Evolutionary conservation across 768 basidiomycete species (phyloP).

Genomic region (Collybia sp.): DNA sequence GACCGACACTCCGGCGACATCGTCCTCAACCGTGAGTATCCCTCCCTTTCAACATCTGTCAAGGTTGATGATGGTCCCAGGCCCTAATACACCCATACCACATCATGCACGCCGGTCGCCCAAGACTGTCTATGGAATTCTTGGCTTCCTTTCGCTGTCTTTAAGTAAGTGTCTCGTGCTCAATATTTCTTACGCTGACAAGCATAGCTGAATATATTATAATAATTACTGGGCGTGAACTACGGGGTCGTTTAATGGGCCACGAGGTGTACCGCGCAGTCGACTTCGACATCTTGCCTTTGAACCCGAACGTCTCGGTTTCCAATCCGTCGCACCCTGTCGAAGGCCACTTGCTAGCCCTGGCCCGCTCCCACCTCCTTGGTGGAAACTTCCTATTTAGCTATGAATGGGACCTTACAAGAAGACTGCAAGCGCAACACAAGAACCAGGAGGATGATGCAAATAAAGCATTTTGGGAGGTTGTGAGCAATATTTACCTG

Average conservation of each 20-base stretch:
- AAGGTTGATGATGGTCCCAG: slow-evolving; percentile 24
- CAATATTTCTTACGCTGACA: neutral
- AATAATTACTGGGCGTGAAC: slow-evolving; percentile 78
- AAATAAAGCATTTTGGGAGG: slow-evolving; percentile 68
- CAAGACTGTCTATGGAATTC: slow-evolving; percentile 69
- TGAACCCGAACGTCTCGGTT: slow-evolving; percentile 66
- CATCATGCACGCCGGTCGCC: slow-evolving; percentile 52
- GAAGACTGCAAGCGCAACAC: slow-evolving; percentile 82
- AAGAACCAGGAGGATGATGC: slow-evolving; percentile 44
- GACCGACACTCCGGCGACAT: slow-evolving; percentile 74
- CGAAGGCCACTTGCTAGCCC: slow-evolving; percentile 81
- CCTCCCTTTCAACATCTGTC: slow-evolving; percentile 2
- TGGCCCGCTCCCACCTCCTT: slow-evolving; percentile 80
- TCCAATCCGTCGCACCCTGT: slow-evolving; percentile 75
- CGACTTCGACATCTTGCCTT: slow-evolving; percentile 87
- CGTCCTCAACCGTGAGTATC: slow-evolving; percentile 55
- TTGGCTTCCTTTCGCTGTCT: slow-evolving; percentile 73
- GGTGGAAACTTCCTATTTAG: slow-evolving; percentile 85
- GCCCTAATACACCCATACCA: slow-evolving; percentile 49
- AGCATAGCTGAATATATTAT: slow-evolving; percentile 89
- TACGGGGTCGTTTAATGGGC: slow-evolving; percentile 73
- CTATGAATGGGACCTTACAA: slow-evolving; percentile 88
- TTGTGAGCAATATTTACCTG: slow-evolving; percentile 39
- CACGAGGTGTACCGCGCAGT: slow-evolving; percentile 87
- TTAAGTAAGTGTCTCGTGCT: slow-evolving; percentile 46